Conservation (phyloP, 352 stramenopile genomes). For the Globisporangium polare region DNA sequence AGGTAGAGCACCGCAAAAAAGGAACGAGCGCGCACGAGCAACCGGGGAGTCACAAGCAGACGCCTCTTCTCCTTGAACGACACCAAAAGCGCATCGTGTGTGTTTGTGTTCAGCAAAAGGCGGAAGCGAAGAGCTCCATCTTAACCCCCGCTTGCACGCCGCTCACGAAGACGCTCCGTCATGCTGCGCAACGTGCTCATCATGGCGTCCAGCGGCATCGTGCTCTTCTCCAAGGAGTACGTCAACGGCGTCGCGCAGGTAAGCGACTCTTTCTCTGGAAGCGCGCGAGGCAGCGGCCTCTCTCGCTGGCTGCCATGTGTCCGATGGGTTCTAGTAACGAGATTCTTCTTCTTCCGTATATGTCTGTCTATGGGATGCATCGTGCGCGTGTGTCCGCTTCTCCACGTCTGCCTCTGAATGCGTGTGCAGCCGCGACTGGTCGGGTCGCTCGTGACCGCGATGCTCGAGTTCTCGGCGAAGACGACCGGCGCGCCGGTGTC, state of each 20-base stretch:
- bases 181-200: slow-evolving; percentile 93
- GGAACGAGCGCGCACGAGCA: too few relatives aligned
- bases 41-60: too few relatives aligned
- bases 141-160: neutral
- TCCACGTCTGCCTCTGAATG: neutral
- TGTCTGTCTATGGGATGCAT: slow-evolving; percentile 4
- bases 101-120: neutral
- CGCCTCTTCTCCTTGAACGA: neutral
- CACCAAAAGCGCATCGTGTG: slow-evolving; percentile 1
- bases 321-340: neutral
- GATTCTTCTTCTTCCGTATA: neutral
- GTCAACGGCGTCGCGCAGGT: slow-evolving; percentile 84
- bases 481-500: slow-evolving; percentile 86
- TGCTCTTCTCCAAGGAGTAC: slow-evolving; percentile 93
- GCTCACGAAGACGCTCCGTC: neutral
- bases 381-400: neutral
- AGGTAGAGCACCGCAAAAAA: too few relatives aligned
- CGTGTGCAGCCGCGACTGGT: slow-evolving; percentile 73
- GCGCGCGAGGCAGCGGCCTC: too few relatives aligned
- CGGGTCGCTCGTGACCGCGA: slow-evolving; percentile 87
- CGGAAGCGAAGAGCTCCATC: neutral
- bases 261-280: slow-evolving; percentile 1
- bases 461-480: slow-evolving; percentile 91
- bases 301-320: neutral
- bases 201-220: slow-evolving; percentile 89